phyloP scores from a whole-genome alignment of 352 stramenopile genomes.

The Phytophthora aleatoria region DNA sequence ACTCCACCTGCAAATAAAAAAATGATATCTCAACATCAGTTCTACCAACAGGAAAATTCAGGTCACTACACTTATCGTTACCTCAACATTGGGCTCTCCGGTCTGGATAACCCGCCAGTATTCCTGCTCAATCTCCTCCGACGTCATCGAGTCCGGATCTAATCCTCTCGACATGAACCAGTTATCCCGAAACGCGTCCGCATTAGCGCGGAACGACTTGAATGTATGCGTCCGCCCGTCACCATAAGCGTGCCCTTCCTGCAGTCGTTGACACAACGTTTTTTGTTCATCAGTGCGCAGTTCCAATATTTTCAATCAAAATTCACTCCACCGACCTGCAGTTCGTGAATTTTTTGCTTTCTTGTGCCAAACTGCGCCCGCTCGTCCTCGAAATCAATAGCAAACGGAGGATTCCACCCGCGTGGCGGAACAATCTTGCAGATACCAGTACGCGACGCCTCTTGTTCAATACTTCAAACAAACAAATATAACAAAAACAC shows the following conservation, averaged over 20 bases:
- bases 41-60: neutral
- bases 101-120: conserved; percentile 91
- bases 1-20: conserved; percentile 68
- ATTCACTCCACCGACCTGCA: conserved; percentile 37
- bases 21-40: neutral
- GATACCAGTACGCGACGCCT: conserved; percentile 88
- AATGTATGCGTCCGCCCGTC: conserved; percentile 70
- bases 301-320: conserved; percentile 2
- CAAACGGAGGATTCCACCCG: conserved; percentile 91
- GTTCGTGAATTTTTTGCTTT: conserved; percentile 92
- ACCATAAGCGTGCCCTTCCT: conserved; percentile 73
- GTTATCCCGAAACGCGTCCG: conserved; percentile 52
- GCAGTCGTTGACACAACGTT: neutral
- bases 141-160: conserved; percentile 47
- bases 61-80: conserved; percentile 5
- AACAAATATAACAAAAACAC: conserved; percentile 4
- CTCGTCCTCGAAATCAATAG: conserved; percentile 67
- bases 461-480: conserved; percentile 56
- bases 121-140: conserved; percentile 81
- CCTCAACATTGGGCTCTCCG: conserved; percentile 39
- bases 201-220: conserved; percentile 64
- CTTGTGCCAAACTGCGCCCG: conserved; percentile 90
- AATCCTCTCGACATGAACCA: conserved; percentile 57
- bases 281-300: neutral
- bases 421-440: conserved; percentile 97